phyloP scores from a whole-genome alignment of 495 filamentous ascomycete species.

The Astrocystis sublimbata region DNA sequence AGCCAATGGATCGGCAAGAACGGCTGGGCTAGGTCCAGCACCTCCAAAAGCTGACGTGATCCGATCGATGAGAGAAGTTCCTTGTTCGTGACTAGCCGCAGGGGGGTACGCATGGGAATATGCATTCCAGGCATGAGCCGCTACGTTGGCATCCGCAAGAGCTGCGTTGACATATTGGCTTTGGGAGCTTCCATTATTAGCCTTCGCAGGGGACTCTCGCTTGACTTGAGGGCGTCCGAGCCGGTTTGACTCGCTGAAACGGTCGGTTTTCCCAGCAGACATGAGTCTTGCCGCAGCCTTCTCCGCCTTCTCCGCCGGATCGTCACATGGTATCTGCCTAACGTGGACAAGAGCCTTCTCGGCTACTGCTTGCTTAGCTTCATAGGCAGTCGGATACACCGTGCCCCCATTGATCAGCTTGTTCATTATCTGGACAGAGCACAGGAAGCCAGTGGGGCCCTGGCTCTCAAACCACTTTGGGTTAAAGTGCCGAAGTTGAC shows the following conservation, averaged over 20 bases:
- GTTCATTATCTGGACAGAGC: slow-evolving; percentile 20
- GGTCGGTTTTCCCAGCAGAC: background rate
- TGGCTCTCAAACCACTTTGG: slow-evolving; percentile 23
- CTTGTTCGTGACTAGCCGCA: slow-evolving; percentile 4
- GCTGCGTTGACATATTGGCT: background rate
- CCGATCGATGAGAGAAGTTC: slow-evolving; percentile 6
- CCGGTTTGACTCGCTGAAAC: background rate
- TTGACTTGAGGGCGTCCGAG: background rate
- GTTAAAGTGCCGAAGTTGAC: slow-evolving; percentile 37
- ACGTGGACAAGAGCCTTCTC: slow-evolving; percentile 17
- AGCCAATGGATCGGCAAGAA: slow-evolving; percentile 20
- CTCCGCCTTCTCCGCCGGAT: background rate
- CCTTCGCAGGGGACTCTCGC: slow-evolving; percentile 5
- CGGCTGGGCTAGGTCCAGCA: slow-evolving; percentile 11
- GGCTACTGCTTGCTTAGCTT: slow-evolving; percentile 19
- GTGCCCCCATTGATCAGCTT: background rate
- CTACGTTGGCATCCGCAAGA: slow-evolving; percentile 1
- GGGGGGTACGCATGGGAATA: no score
- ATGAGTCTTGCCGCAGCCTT: background rate
- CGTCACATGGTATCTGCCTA: slow-evolving; percentile 3
- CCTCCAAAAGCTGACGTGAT: slow-evolving; percentile 17
- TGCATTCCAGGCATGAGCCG: slow-evolving; percentile 3
- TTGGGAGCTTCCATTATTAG: background rate
- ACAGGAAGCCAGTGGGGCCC: slow-evolving; percentile 12
- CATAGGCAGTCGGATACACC: slow-evolving; percentile 3